Conservation (phyloP, 345 rosid species). For the Euphorbia tirucalli region DNA sequence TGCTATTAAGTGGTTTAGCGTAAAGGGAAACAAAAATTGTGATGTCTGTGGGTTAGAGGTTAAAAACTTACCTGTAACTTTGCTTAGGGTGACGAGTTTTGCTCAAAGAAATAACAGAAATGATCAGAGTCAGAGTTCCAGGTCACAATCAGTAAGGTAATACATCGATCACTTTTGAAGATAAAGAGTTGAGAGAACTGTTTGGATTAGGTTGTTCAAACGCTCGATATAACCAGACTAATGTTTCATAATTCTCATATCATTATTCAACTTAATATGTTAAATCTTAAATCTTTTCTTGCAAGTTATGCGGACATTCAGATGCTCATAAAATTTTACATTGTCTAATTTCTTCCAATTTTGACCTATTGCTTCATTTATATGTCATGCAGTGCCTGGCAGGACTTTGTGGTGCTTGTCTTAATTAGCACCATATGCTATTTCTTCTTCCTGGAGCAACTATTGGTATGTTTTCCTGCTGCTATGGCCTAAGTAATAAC, state of each 20-base stretch:
- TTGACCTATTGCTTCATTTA: constrained; percentile 1
- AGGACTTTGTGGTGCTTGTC: constrained; percentile 89
- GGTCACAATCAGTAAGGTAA: constrained; percentile 58
- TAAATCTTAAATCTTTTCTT: no score
- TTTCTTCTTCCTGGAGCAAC: constrained; percentile 95
- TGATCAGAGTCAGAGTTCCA: constrained; percentile 41
- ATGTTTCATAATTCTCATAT: no score
- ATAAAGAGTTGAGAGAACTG: not conserved
- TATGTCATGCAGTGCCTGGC: constrained; percentile 71
- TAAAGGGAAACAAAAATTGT: constrained; percentile 74
- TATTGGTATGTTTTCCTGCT: constrained; percentile 58
- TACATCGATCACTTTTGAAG: not conserved
- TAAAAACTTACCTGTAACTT: constrained; percentile 77
- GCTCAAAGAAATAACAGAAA: constrained; percentile 47
- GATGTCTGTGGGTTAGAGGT: constrained; percentile 93
- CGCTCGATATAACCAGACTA: no score
- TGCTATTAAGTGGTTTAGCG: constrained; percentile 86
- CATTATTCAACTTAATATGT: no score
- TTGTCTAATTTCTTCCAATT: constrained; percentile 1
- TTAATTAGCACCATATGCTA: constrained; percentile 85
- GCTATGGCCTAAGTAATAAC: not conserved
- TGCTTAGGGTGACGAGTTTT: constrained; percentile 57
- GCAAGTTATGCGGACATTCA: not conserved
- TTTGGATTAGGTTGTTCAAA: no score
- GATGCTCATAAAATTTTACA: constrained; percentile 5